Conservation (phyloP, 257 asterid genomes). For the Haberlea rhodopensis region DNA sequence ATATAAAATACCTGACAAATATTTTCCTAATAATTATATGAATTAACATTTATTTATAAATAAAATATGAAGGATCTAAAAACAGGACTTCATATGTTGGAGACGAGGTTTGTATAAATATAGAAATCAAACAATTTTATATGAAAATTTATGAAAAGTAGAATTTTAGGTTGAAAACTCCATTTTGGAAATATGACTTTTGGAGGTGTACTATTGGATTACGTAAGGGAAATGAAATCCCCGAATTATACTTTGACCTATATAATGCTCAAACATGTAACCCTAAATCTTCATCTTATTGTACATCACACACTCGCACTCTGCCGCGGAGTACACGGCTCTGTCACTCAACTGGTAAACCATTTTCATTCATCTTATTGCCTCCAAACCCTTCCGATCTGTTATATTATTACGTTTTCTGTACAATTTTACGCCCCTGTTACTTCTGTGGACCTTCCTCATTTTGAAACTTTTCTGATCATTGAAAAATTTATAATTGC, state of each 20-base stretch:
- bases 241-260: conserved; percentile 23
- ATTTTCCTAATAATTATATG: no score
- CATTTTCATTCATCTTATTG: neutral
- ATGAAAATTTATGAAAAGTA: no score
- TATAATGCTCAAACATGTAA: conserved; percentile 31
- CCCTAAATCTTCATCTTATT: conserved; percentile 40
- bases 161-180: no score
- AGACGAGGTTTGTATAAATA: no score
- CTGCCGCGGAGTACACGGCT: conserved; percentile 29
- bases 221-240: conserved; percentile 3
- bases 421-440: neutral
- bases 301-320: neutral
- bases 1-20: no score
- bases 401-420: neutral
- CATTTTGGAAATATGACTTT: no score
- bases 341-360: conserved; percentile 28
- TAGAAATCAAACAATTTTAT: no score
- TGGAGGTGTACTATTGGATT: no score
- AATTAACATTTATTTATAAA: no score
- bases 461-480: neutral
- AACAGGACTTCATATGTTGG: neutral
- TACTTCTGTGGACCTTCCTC: neutral
- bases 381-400: conserved; percentile 15
- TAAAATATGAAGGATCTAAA: neutral
- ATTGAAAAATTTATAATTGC: neutral